A percentile compares a stretch with the other conserved stretches of the same genome.
Conservation (phyloP, 352 stramenopile species). For the Globisporangium spiculum region DNA sequence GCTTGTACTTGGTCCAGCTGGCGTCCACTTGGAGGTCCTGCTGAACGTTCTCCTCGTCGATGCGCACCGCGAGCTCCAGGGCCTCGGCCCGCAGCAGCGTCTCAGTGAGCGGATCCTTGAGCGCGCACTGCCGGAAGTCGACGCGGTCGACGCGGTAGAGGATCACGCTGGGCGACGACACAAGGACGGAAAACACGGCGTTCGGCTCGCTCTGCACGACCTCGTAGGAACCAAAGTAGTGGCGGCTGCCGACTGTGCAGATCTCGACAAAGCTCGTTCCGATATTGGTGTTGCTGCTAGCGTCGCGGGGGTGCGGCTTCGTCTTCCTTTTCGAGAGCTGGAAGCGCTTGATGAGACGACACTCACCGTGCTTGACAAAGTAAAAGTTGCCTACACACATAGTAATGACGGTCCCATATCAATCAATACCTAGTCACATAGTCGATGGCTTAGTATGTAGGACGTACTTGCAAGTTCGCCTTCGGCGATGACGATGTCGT, state of each 20-base stretch:
- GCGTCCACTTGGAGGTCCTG: conserved; percentile 45
- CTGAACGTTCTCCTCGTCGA: conserved; percentile 37
- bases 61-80: conserved; percentile 31
- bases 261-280: conserved; percentile 54
- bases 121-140: conserved; percentile 60
- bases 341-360: conserved; percentile 58
- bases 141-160: conserved; percentile 69
- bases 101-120: conserved; percentile 56
- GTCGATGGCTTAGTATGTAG: background rate
- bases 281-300: conserved; percentile 4
- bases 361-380: conserved; percentile 66
- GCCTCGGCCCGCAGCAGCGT: conserved; percentile 42
- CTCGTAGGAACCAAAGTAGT: conserved; percentile 69
- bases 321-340: conserved; percentile 10
- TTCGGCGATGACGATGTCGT: conserved; percentile 58
- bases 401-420: background rate
- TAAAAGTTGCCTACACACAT: conserved; percentile 43
- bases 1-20: conserved; percentile 55
- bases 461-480: conserved; percentile 47
- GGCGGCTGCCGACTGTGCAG: conserved; percentile 42
- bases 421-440: background rate
- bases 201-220: conserved; percentile 32
- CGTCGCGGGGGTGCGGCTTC: too few relatives aligned
- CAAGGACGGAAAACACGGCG: conserved; percentile 52
- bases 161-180: conserved; percentile 54